Evolutionary conservation across 1,284 basidiomycete genomes (phyloP).

Genomic region (Leccinum solheimii): DNA sequence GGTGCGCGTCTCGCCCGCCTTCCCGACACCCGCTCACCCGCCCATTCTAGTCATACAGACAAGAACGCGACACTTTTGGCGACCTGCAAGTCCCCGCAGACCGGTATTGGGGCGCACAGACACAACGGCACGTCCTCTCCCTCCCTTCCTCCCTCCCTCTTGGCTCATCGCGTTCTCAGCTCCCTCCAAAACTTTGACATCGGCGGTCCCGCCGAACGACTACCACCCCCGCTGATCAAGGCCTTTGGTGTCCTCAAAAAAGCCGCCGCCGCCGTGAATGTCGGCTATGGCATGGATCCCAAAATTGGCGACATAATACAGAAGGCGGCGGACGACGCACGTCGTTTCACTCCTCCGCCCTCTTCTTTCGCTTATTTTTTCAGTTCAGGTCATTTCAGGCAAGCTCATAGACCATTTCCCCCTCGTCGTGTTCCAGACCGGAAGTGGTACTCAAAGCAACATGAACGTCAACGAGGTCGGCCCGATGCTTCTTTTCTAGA

Average conservation of each 20-base stretch:
- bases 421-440: slow-evolving; percentile 98
- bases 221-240: slow-evolving; percentile 94
- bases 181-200: slow-evolving; percentile 99
- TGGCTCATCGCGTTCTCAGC: slow-evolving; percentile 39
- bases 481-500: not conserved
- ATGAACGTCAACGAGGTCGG: slow-evolving; percentile 98
- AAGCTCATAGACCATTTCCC: slow-evolving; percentile 97
- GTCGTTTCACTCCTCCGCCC: slow-evolving; percentile 20
- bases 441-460: slow-evolving; percentile 98
- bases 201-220: slow-evolving; percentile 89
- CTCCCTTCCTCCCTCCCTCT: not conserved
- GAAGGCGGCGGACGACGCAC: slow-evolving; percentile 90
- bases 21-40: not conserved
- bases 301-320: slow-evolving; percentile 90
- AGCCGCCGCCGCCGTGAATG: slow-evolving; percentile 92
- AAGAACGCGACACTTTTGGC: slow-evolving; percentile 87
- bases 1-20: slow-evolving; percentile 36
- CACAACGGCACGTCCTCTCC: slow-evolving; percentile 70
- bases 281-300: slow-evolving; percentile 87
- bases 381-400: slow-evolving; percentile 84
- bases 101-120: slow-evolving; percentile 99
- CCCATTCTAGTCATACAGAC: slow-evolving; percentile 54
- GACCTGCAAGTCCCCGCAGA: slow-evolving; percentile 93
- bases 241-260: slow-evolving; percentile 99
- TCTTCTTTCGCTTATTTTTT: slow-evolving; percentile 6